Percentiles rank a stretch among this genome's conserved stretches.
Evolutionary conservation across 1,284 basidiomycete genomes (phyloP).

Genomic region (Prillingera fragicola): DNA sequence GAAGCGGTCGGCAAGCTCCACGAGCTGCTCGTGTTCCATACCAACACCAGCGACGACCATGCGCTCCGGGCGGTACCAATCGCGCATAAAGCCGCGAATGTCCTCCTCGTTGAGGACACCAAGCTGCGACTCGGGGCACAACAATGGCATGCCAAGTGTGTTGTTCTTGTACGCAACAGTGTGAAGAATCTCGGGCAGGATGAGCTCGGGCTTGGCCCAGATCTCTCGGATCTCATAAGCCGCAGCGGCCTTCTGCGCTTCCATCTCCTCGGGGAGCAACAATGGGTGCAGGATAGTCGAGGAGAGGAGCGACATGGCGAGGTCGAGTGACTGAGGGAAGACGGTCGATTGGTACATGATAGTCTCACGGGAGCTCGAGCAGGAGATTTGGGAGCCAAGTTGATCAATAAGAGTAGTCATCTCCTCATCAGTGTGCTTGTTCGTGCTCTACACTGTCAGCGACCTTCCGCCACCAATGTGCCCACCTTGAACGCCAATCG

Average conservation of each 20-base stretch:
- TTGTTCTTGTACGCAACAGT: constrained; percentile 72
- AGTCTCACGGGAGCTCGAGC: constrained; percentile 84
- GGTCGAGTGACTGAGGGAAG: constrained; percentile 74
- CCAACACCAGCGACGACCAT: constrained; percentile 94
- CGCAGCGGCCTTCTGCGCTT: constrained; percentile 77
- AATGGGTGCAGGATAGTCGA: constrained; percentile 82
- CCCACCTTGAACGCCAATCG: constrained; percentile 92
- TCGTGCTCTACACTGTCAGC: constrained; percentile 48
- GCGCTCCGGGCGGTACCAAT: constrained; percentile 87
- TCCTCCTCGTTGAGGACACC: constrained; percentile 61
- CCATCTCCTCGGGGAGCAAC: constrained; percentile 73
- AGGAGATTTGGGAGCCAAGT: constrained; percentile 87
- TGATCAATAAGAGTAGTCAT: constrained; percentile 79
- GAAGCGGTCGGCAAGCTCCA: constrained; percentile 74
- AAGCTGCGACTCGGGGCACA: constrained; percentile 82
- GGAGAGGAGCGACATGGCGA: constrained; percentile 80
- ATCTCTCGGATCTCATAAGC: constrained; percentile 91
- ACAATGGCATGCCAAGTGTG: constrained; percentile 80
- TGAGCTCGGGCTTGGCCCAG: constrained; percentile 83
- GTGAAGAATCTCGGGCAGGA: constrained; percentile 89
- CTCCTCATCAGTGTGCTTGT: constrained; percentile 55
- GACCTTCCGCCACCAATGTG: constrained; percentile 5
- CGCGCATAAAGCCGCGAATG: constrained; percentile 63
- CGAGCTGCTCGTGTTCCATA: constrained; percentile 80
- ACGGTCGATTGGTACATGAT: constrained; percentile 99